A percentile compares a stretch with the other conserved stretches of the same genome.
Evolutionary conservation across 2,329 filamentous ascomycete species (phyloP).

Genomic region (Pseudocercospora cruenta): DNA sequence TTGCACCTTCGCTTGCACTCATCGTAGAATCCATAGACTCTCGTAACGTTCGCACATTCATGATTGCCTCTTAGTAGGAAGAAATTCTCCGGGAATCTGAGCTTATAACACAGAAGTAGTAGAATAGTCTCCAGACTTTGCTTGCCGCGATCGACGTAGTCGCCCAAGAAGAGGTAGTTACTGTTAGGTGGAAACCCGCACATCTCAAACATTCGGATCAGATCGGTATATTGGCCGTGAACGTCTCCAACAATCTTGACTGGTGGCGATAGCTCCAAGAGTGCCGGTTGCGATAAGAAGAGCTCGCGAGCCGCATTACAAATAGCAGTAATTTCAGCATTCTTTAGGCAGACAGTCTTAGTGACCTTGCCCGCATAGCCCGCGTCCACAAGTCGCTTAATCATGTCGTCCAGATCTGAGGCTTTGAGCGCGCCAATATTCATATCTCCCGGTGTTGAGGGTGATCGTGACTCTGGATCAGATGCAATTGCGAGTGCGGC

Average conservation of each 20-base stretch:
- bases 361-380: conserved; percentile 96
- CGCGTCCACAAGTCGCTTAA: conserved; percentile 88
- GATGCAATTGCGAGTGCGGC: conserved; percentile 27
- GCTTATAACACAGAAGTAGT: conserved; percentile 90
- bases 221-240: conserved; percentile 93
- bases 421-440: conserved; percentile 90
- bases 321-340: conserved; percentile 93
- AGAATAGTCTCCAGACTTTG: conserved; percentile 94
- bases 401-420: conserved; percentile 95
- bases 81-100: conserved; percentile 97
- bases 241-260: conserved; percentile 98
- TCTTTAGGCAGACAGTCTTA: conserved; percentile 95
- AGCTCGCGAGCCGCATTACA: conserved; percentile 87
- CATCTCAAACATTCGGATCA: conserved; percentile 98
- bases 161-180: conserved; percentile 92
- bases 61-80: conserved; percentile 94
- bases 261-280: conserved; percentile 88
- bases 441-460: conserved; percentile 61
- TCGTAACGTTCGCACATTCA: conserved; percentile 93
- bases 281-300: conserved; percentile 86
- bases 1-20: conserved; percentile 96
- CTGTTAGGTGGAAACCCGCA: conserved; percentile 90
- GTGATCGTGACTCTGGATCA: conserved; percentile 22
- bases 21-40: conserved; percentile 97
- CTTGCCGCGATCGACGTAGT: conserved; percentile 96